Base-by-base conservation (phyloP, 2,329 filamentous ascomycete genomes). In the Pyricularia grisea region DNA sequence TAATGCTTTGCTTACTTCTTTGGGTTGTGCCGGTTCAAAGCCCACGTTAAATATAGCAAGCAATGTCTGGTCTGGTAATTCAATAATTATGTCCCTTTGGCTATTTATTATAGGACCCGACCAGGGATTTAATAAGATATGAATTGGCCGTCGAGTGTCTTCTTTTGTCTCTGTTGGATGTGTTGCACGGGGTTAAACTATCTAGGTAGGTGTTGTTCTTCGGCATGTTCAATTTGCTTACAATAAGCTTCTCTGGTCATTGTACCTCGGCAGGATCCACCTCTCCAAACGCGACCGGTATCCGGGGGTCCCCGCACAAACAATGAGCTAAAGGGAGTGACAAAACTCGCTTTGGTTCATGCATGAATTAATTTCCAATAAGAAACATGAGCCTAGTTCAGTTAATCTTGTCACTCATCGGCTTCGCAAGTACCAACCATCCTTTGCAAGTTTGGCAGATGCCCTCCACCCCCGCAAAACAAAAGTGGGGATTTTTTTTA, bases 191-290 rank as follows among this genome's bases (percentile, higher is more conserved):
- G 10, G 17, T 50, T 50, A 20, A 50, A n/a, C 33, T n/a, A n/a
- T n/a, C n/a, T n/a, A n/a, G n/a, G n/a, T 5, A 27, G n/a, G 23
- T 12, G n/a, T 27, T 3, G 25, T 30, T 63, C 25, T 30, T 63
- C 60, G 60, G 60, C 60, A 63, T 63, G 42, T 23, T 63, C 60
- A 28, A 17, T 63, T 63, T 63, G 60, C 25, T 28, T 17, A 63
- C 25, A 63, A 4, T 63, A 63, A 63, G 60, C 25, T 63, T 28
- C 25, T 17, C 60, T 27, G 10, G 23, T 4, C 30, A 11, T 28
- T 27, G 27, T 63, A 28, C 60, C 60, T 63, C 60, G 60, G 60
- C n/a, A 63, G 60, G 60, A 63, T 63, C 60, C 60, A 63, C 60
- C 17, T 30, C 25, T 63, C 14, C 25, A 28, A 10, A 17, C 14